These are phyloP conservation scores for Xylariomycetidae sp. DNA, from an alignment of 2,329 filamentous ascomycete species.

Conservation along the genomic window DNA sequence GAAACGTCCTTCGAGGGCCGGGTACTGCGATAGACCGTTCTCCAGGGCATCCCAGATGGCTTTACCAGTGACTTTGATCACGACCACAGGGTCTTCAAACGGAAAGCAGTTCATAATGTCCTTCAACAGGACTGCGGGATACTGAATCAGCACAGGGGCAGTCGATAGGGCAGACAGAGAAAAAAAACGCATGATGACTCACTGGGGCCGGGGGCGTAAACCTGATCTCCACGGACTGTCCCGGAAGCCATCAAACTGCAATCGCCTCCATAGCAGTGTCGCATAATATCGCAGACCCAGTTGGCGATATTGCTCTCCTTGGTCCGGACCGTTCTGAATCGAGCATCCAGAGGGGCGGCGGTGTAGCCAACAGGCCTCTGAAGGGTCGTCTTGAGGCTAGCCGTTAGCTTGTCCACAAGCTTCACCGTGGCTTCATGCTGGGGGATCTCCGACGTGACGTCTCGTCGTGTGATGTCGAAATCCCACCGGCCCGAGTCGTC, in stretches of 20 bases:
- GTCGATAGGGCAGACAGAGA: no score
- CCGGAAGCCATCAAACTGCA: conserved; percentile 80
- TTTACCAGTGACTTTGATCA: conserved; percentile 64
- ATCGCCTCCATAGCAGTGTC: conserved; percentile 72
- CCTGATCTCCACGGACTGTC: conserved; percentile 81
- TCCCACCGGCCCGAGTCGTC: conserved; percentile 56
- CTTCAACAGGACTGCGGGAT: conserved; percentile 70
- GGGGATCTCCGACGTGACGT: conserved; percentile 63
- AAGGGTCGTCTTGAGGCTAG: conserved; percentile 67
- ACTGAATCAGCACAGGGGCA: no score
- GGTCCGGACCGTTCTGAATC: conserved; percentile 75
- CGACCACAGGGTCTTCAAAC: conserved; percentile 83
- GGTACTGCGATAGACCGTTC: conserved; percentile 74
- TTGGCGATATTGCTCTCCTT: conserved; percentile 82
- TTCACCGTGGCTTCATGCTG: conserved; percentile 55
- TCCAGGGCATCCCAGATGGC: conserved; percentile 76
- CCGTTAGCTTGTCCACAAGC: conserved; percentile 63
- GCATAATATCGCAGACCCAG: conserved; percentile 89
- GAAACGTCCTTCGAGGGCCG: conserved; percentile 78
- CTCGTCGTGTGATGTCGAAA: conserved; percentile 68
- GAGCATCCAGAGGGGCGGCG: conserved; percentile 72
- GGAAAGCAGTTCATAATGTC: conserved; percentile 88
- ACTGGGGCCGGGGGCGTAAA: conserved; percentile 75
- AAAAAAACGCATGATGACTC: no score
- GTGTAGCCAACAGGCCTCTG: conserved; percentile 83